Conservation (phyloP, 352 stramenopile genomes). For the Phytophthora fragariaefolia region DNA sequence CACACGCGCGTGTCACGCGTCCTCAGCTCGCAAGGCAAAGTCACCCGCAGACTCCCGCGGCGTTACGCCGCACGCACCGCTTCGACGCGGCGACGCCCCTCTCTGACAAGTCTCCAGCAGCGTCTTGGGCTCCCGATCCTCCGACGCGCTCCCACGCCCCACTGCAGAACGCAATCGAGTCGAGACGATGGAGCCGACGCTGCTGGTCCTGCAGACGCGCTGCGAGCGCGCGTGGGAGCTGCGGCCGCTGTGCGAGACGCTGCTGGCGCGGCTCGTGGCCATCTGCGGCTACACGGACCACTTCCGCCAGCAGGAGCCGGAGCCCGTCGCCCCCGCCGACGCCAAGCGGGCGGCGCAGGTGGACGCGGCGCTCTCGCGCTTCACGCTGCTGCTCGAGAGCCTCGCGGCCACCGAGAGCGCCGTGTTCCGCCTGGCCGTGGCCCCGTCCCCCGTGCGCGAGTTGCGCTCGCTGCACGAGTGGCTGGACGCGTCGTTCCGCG, state of each 20-base stretch:
- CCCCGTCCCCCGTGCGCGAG: conserved; percentile 38
- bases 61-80: too few species aligned
- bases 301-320: conserved; percentile 26
- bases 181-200: conserved; percentile 36
- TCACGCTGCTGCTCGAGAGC: conserved; percentile 41
- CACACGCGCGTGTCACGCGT: too few species aligned
- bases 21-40: too few species aligned
- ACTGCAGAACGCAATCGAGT: conserved; percentile 17
- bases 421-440: conserved; percentile 46
- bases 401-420: conserved; percentile 34
- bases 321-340: conserved; percentile 11
- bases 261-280: conserved; percentile 40
- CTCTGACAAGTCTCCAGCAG: too few species aligned
- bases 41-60: too few species aligned
- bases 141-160: too few species aligned
- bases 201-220: conserved; percentile 33
- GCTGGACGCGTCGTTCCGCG: conserved; percentile 46
- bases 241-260: conserved; percentile 41
- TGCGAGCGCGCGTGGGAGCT: conserved; percentile 43
- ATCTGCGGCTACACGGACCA: conserved; percentile 46
- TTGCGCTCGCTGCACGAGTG: conserved; percentile 46
- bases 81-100: too few species aligned
- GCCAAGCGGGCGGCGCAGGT: conserved; percentile 35
- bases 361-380: conserved; percentile 36
- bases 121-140: too few species aligned